Percentiles rank a stretch among this genome's conserved stretches.
phyloP scores from a whole-genome alignment of 805 yeast genomes.

The Lipomyces lipofer region DNA sequence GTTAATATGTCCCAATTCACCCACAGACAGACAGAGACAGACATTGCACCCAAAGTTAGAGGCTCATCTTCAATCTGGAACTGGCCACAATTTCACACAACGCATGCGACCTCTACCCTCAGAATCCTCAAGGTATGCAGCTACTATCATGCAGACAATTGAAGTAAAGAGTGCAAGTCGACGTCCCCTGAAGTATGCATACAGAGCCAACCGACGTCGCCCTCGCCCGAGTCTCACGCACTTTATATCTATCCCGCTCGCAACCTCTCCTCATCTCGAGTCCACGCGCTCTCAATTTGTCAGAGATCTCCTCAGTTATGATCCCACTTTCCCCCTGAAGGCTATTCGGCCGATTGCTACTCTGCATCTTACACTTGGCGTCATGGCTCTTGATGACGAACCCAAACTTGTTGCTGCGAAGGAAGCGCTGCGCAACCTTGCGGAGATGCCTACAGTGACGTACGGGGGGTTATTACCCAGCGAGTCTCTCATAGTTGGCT shows the following conservation, averaged over 20 bases:
- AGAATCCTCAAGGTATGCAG: no score
- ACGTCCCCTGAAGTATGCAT: no score
- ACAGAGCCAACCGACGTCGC: no score
- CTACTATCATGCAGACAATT: no score
- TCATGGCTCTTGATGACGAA: constrained; percentile 7
- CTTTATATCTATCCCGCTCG: constrained; percentile 21
- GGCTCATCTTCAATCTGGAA: no score
- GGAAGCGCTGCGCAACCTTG: constrained; percentile 1
- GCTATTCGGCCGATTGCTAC: constrained; percentile 16
- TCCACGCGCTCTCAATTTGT: constrained; percentile 3
- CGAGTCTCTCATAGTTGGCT: constrained; percentile 5
- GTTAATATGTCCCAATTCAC: no score
- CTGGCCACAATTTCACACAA: no score
- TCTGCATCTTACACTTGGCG: constrained; percentile 24
- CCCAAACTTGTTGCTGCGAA: constrained; percentile 1
- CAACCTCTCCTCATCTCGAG: background rate
- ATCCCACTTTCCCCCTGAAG: constrained; percentile 8
- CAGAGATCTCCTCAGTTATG: background rate
- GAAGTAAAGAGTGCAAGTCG: no score
- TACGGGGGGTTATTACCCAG: background rate
- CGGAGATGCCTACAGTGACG: background rate
- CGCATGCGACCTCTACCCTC: no score
- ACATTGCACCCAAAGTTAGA: no score
- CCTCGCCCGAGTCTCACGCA: no score
- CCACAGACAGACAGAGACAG: no score